Percentiles rank a stretch among this genome's conserved stretches.
These are phyloP conservation scores for Fusarium phyllophilum DNA, from an alignment of 2,329 filamentous ascomycete genomes.

Conservation along the genomic window DNA sequence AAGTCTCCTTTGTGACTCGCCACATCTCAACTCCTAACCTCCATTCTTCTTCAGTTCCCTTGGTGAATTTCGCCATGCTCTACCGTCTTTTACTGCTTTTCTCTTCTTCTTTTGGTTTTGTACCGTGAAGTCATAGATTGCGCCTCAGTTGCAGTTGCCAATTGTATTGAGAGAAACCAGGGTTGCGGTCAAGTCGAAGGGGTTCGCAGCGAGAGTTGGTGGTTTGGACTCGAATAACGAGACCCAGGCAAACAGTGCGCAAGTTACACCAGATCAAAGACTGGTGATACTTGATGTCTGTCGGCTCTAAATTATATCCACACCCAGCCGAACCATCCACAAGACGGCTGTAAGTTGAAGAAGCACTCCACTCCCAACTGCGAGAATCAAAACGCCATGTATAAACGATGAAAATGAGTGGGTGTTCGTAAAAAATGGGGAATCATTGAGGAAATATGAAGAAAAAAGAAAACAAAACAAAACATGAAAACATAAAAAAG, in stretches of 20 bases:
- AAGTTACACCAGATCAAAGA: too few relatives aligned
- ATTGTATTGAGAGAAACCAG: not conserved
- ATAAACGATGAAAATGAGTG: constrained; percentile 14
- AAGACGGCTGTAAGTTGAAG: not conserved
- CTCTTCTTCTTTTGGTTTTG: not conserved
- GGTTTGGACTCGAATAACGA: not conserved
- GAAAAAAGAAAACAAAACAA: not conserved
- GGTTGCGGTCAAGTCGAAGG: not conserved
- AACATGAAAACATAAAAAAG: not conserved
- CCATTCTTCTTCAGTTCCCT: not conserved
- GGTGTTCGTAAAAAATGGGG: constrained; percentile 18
- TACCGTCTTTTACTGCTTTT: not conserved
- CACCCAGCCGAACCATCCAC: constrained; percentile 23
- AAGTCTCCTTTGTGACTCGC: not conserved
- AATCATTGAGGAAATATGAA: constrained; percentile 24
- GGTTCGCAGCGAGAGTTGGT: not conserved
- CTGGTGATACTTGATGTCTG: not conserved
- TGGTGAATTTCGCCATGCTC: not conserved
- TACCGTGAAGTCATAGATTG: not conserved
- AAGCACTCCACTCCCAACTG: constrained; percentile 4
- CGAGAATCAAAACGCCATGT: constrained; percentile 21
- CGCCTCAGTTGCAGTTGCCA: not conserved
- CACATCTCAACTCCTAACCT: not conserved
- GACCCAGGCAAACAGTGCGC: not conserved
- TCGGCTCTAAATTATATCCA: not conserved